These are phyloP conservation scores for Lachancea kluyveri DNA, from an alignment of 805 yeast species.

Conservation along the genomic window DNA sequence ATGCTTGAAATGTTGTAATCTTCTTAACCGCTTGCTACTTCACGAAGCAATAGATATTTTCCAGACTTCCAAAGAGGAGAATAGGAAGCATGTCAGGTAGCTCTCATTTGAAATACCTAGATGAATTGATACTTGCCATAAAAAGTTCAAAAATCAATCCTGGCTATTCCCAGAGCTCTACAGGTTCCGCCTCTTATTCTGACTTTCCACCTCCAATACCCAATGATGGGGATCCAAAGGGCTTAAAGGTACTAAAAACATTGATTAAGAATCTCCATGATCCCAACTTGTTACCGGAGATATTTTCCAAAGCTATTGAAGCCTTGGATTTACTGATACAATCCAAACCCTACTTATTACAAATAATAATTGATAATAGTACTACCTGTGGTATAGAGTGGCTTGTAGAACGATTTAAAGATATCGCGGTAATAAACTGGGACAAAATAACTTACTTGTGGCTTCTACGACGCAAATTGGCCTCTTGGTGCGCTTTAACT, in stretches of 20 bases:
- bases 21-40: no score
- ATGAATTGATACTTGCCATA: constrained; percentile 26
- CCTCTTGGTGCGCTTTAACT: constrained; percentile 19
- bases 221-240: constrained; percentile 8
- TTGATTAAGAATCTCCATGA: constrained; percentile 9
- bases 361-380: neutral
- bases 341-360: constrained; percentile 15
- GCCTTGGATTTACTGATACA: constrained; percentile 23
- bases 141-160: constrained; percentile 3
- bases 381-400: constrained; percentile 16
- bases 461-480: constrained; percentile 23
- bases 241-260: constrained; percentile 5
- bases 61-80: no score
- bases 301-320: constrained; percentile 24
- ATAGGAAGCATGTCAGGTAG: no score
- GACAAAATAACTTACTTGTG: constrained; percentile 14
- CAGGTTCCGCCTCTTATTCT: neutral
- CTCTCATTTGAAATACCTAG: constrained; percentile 25
- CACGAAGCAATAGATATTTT: no score
- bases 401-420: constrained; percentile 14
- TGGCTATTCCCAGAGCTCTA: neutral
- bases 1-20: no score
- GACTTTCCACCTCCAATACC: constrained; percentile 2
- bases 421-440: constrained; percentile 14
- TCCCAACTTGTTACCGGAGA: constrained; percentile 5